Evolutionary conservation across 768 basidiomycete genomes (phyloP), one percentile per base, ranked within the genome.

Genomic region (Solioccasus polychromus): DNA sequence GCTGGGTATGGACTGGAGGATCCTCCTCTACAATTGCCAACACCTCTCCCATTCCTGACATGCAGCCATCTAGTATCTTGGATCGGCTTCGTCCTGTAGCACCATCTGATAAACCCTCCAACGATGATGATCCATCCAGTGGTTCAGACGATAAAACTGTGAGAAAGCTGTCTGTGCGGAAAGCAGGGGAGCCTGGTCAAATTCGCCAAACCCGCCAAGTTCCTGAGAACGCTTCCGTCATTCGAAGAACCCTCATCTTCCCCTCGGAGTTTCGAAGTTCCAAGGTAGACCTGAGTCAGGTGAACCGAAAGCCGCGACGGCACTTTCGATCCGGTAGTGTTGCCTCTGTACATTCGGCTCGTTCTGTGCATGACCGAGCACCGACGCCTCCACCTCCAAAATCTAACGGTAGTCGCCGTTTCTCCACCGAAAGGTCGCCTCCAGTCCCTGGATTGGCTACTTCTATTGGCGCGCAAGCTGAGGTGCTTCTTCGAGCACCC

Each of bases 301-400:
- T 78, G 48, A 71, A 75, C 59, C 75, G 77, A 51, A 87, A 81
- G 26, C 35, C 24, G 26, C 57, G 55, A 37, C 68, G 69, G 17
- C 79, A 79, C 39, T 80, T 83, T 35, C 80, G 82, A 31, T 76
- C 85, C 43, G 72, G 74, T 15, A 87, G 89, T 52, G 72, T 74
- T 10, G 63, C 62, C 17, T 79, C 76, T 20, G 82, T 78, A 11
- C 68, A 74, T 15, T 91, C 88, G 1, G 78, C 68, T 53, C 82
- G 83, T 45, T 90, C 89, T 34, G 73, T 90, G 23, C 83, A 87
- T 53, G 90, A 92, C 53, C 84, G 89, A 42, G 84, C 71, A 11
- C 89, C 88, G 10, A 92, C 90, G 8, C 89, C 89, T n/a, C 90
- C 89, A 15, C 90, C 90, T 25, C 81, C 85, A 12, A 78, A 78